These are phyloP conservation scores for Melaleuca quinquenervia DNA, from an alignment of 345 rosid genomes.

Conservation along the genomic window DNA sequence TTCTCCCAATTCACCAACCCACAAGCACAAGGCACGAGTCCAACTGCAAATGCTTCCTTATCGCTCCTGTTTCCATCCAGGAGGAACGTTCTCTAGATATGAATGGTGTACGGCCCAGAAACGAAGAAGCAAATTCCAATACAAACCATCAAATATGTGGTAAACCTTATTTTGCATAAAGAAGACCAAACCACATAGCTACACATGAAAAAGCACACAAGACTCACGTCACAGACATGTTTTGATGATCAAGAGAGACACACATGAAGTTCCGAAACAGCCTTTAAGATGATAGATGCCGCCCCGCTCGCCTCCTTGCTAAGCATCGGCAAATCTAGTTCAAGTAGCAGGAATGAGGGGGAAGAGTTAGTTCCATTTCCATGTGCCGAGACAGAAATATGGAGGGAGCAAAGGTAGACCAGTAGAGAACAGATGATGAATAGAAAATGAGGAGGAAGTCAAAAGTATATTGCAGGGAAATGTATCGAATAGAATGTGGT, in stretches of 20 bases:
- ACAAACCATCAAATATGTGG: not conserved
- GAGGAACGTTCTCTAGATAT: not conserved
- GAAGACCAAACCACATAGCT: not conserved
- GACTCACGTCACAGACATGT: not conserved
- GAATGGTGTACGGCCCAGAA: not conserved
- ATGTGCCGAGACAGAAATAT: not conserved
- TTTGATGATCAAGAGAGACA: not conserved
- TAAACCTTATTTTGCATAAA: not conserved
- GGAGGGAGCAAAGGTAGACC: not conserved
- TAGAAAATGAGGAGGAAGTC: not conserved
- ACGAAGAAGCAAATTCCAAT: not conserved
- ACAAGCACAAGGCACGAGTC: not conserved
- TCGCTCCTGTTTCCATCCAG: not conserved
- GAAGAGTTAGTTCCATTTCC: not conserved
- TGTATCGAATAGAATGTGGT: not conserved
- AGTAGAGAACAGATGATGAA: not conserved
- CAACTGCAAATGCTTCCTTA: not conserved
- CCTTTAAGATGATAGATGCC: not conserved
- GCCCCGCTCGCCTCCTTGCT: not conserved
- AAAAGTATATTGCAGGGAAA: not conserved
- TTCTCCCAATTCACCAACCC: not conserved
- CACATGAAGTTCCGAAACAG: not conserved
- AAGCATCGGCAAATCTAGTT: conserved; percentile 24
- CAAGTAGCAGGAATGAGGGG: not conserved
- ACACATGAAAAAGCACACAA: not conserved